Evolutionary conservation across 2,329 filamentous ascomycete species (phyloP).

Genomic region (Daldinia sp.): DNA sequence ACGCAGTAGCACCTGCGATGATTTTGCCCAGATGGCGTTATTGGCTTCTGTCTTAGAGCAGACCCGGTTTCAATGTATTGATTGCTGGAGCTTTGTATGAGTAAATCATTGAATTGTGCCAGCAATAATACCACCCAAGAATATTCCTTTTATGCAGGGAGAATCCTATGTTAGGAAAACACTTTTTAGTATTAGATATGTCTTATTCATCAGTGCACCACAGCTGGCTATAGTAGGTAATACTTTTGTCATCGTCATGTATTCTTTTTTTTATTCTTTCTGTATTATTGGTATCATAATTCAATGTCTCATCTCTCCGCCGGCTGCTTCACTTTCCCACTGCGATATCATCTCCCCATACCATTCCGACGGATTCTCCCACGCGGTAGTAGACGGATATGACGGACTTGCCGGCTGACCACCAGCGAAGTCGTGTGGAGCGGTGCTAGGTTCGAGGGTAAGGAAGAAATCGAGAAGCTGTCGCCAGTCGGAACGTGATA

Average conservation of each 20-base stretch:
- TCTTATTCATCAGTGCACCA: background rate
- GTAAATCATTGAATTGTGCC: background rate
- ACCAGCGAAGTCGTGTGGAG: slow-evolving; percentile 16
- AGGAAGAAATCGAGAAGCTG: slow-evolving; percentile 35
- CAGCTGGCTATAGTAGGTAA: background rate
- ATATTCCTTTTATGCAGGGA: background rate
- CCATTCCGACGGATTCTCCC: slow-evolving; percentile 14
- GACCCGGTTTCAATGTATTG: background rate
- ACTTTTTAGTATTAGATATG: background rate
- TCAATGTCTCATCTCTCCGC: slow-evolving; percentile 3
- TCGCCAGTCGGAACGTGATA: slow-evolving; percentile 34
- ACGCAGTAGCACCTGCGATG: background rate
- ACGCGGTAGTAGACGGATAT: slow-evolving; percentile 3
- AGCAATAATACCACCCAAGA: background rate
- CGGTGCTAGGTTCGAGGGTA: slow-evolving; percentile 24
- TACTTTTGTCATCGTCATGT: background rate
- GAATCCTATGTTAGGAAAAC: background rate
- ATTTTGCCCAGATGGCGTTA: background rate
- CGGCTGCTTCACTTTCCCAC: slow-evolving; percentile 14
- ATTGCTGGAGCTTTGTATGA: background rate
- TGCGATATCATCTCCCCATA: slow-evolving; percentile 18
- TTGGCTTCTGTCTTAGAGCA: background rate
- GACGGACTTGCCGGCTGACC: slow-evolving; percentile 16
- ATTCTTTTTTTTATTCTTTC: background rate
- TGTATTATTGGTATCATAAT: background rate